These are phyloP conservation scores for Penicillium sp. DNA, from an alignment of 2,329 filamentous ascomycete genomes.

Conservation along the genomic window DNA sequence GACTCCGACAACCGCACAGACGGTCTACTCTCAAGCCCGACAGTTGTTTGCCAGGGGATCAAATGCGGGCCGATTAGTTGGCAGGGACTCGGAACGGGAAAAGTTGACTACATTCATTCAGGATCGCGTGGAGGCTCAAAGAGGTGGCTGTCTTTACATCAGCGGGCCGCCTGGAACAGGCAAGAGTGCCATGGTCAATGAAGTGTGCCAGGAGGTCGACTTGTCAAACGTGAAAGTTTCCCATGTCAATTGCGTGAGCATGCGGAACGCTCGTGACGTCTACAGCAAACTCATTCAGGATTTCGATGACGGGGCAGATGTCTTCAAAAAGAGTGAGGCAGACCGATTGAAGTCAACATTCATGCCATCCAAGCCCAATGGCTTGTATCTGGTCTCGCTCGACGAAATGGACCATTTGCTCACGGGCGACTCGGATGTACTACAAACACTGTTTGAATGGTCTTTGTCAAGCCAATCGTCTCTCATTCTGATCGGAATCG, in stretches of 20 bases:
- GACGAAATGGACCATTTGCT: slow-evolving; percentile 95
- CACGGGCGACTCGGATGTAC: slow-evolving; percentile 76
- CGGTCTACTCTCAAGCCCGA: slow-evolving; percentile 79
- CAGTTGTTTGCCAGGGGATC: slow-evolving; percentile 80
- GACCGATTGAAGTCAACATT: slow-evolving; percentile 66
- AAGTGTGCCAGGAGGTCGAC: slow-evolving; percentile 61
- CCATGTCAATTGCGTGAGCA: slow-evolving; percentile 95
- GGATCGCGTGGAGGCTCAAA: slow-evolving; percentile 53
- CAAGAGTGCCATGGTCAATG: slow-evolving; percentile 87
- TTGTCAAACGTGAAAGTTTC: slow-evolving; percentile 57
- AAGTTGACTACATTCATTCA: slow-evolving; percentile 66
- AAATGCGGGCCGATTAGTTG: slow-evolving; percentile 67
- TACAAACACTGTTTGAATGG: slow-evolving; percentile 97
- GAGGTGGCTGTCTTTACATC: slow-evolving; percentile 82
- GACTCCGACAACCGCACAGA: slow-evolving; percentile 59
- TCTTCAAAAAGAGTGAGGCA: slow-evolving; percentile 61
- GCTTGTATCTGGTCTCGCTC: slow-evolving; percentile 73
- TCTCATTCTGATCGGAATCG: slow-evolving; percentile 83
- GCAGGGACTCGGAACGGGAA: slow-evolving; percentile 62
- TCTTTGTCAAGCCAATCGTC: slow-evolving; percentile 74
- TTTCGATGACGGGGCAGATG: slow-evolving; percentile 57
- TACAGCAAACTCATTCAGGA: slow-evolving; percentile 71
- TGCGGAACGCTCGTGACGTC: slow-evolving; percentile 80
- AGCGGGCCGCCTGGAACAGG: slow-evolving; percentile 94
- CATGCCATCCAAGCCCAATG: slow-evolving; percentile 51